phyloP scores from a whole-genome alignment of 495 filamentous ascomycete species.

The Lasiosphaeris hirsuta region DNA sequence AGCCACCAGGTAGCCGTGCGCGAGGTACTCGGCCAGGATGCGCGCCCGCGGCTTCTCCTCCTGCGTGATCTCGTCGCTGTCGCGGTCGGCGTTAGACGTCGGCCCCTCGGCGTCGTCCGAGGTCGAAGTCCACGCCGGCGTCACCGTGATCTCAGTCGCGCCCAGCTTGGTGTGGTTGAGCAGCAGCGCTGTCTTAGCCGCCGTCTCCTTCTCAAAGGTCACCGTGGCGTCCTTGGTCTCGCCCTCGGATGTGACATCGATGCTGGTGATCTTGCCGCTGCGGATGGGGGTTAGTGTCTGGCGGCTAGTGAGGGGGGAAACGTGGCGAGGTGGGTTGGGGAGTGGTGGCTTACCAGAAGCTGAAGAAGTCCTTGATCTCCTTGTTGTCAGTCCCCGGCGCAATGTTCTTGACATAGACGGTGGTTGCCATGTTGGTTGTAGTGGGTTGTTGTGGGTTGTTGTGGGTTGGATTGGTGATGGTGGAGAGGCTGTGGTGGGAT shows the following conservation, averaged over 20 bases:
- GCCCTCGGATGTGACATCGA: conserved; percentile 70
- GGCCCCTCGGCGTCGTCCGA: conserved; percentile 59
- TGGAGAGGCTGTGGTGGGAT: not conserved
- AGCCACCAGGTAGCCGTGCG: conserved; percentile 84
- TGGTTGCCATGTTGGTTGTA: conserved; percentile 26
- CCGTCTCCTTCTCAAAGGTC: conserved; percentile 93
- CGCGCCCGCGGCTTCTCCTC: conserved; percentile 93
- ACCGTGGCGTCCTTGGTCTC: conserved; percentile 77
- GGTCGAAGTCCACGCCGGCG: conserved; percentile 40
- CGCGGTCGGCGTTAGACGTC: conserved; percentile 48
- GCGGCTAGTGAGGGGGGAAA: not conserved
- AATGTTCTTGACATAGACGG: conserved; percentile 73
- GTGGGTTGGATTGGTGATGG: conserved; percentile 10
- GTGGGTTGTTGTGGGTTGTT: conserved; percentile 12
- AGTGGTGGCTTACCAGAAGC: conserved; percentile 74
- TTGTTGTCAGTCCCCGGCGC: conserved; percentile 73
- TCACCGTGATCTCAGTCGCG: conserved; percentile 72
- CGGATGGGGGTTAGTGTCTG: conserved; percentile 23
- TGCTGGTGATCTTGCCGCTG: conserved; percentile 84
- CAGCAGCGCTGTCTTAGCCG: conserved; percentile 92
- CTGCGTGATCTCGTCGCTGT: conserved; percentile 71
- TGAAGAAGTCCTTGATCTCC: conserved; percentile 95
- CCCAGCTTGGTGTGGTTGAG: conserved; percentile 94
- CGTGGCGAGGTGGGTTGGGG: not conserved
- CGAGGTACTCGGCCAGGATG: conserved; percentile 92